Conservation (phyloP, 495 filamentous ascomycete genomes). For the Tuber microsphaerosporum region DNA sequence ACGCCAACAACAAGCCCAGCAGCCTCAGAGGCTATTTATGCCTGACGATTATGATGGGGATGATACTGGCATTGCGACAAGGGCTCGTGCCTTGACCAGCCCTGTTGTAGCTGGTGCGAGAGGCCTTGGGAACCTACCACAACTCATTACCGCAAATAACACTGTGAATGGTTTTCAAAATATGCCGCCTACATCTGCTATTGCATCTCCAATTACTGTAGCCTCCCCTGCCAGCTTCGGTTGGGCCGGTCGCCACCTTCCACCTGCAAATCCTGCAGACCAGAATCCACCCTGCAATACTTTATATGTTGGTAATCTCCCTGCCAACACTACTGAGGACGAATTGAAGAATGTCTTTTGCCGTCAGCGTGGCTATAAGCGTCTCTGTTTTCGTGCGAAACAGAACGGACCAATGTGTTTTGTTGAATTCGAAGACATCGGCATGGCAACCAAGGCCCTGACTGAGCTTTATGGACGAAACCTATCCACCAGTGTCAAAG, state of each 20-base stretch:
- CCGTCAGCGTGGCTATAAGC: constrained; percentile 90
- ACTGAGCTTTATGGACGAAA: constrained; percentile 85
- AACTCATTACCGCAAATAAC: constrained; percentile 33
- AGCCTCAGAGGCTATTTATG: constrained; percentile 25
- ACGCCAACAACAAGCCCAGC: constrained; percentile 23
- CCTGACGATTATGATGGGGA: constrained; percentile 26
- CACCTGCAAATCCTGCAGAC: constrained; percentile 82
- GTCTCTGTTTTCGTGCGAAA: constrained; percentile 95
- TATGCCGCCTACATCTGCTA: neutral
- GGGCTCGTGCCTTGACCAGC: constrained; percentile 27
- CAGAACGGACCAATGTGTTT: constrained; percentile 99
- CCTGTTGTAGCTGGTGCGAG: constrained; percentile 18
- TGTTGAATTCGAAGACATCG: constrained; percentile 94
- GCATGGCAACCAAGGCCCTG: constrained; percentile 85
- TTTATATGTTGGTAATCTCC: constrained; percentile 92
- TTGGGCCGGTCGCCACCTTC: constrained; percentile 45
- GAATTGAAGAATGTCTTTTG: constrained; percentile 93
- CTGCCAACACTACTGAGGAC: constrained; percentile 88
- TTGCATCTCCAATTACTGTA: constrained; percentile 15
- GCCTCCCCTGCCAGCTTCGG: constrained; percentile 49
- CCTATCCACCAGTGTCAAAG: constrained; percentile 88
- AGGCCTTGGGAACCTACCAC: constrained; percentile 29
- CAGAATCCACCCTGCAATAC: constrained; percentile 98
- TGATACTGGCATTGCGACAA: constrained; percentile 28
- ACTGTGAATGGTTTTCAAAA: constrained; percentile 21